phyloP scores from a whole-genome alignment of 1,284 basidiomycete species.

The Phellopilus nigrolimitatus region DNA sequence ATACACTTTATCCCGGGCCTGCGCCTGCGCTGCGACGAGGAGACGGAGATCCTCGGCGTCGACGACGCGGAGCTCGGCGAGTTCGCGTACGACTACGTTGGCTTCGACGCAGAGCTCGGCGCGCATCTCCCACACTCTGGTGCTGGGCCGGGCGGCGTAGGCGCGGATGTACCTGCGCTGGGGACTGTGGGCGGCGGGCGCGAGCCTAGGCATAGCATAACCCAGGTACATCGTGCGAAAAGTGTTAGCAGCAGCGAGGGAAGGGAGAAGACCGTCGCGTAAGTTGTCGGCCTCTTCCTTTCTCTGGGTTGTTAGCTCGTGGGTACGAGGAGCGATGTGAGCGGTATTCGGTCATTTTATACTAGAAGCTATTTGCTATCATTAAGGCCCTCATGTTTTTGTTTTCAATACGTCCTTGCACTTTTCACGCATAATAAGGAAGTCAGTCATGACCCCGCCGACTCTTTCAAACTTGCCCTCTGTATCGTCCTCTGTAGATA shows the following conservation, averaged over 20 bases:
- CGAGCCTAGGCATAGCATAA: constrained; percentile 24
- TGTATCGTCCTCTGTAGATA: no score
- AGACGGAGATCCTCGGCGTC: constrained; percentile 87
- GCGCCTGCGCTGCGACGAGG: constrained; percentile 74
- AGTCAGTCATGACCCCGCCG: no score
- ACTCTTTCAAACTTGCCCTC: no score
- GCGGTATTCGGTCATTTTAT: no score
- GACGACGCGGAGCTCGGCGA: constrained; percentile 95
- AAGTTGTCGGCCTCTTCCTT: no score
- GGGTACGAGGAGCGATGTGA: no score
- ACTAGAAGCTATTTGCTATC: no score
- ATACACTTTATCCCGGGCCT: constrained; percentile 92
- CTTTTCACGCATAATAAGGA: no score
- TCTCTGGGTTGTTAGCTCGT: no score
- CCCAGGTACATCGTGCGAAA: not conserved
- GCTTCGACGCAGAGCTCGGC: constrained; percentile 57
- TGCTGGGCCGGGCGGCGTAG: constrained; percentile 20
- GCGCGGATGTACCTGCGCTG: constrained; percentile 21
- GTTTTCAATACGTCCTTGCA: no score
- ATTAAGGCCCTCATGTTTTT: no score
- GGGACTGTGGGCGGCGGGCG: constrained; percentile 22
- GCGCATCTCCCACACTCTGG: constrained; percentile 13
- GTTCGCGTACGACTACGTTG: constrained; percentile 88
- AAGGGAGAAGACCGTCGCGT: constrained; percentile 10
- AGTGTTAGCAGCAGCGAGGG: constrained; percentile 9